A percentile compares a stretch with the other conserved stretches of the same genome.
phyloP scores from a whole-genome alignment of 345 rosid genomes.

The Erysimum cheiranthoides region DNA sequence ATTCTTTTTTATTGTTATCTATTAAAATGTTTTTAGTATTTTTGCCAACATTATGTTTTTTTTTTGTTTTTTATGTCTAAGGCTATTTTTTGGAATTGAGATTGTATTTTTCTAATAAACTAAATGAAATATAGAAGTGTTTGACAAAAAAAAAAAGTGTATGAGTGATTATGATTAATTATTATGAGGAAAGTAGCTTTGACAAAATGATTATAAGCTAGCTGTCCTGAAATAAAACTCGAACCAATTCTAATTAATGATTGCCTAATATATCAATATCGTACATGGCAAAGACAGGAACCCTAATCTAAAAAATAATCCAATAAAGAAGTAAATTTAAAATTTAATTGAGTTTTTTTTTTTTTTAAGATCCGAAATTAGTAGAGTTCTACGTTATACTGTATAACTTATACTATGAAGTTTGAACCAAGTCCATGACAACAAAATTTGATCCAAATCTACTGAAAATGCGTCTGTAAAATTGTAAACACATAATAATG shows the following conservation, averaged over 20 bases:
- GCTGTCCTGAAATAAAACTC: conserved; percentile 29
- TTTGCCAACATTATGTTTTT: conserved; percentile 13
- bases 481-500: not conserved
- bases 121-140: conserved; percentile 17
- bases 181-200: conserved; percentile 14
- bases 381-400: not conserved
- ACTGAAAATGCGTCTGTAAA: conserved; percentile 20
- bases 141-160: too few relatives aligned
- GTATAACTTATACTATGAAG: too few relatives aligned
- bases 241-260: conserved; percentile 1
- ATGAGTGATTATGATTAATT: conserved; percentile 1
- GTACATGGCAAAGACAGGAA: conserved; percentile 9
- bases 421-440: conserved; percentile 26
- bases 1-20: not conserved
- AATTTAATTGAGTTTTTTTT: not conserved
- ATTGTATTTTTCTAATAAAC: not conserved
- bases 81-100: conserved; percentile 24
- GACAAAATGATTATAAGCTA: conserved; percentile 24
- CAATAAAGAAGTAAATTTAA: not conserved
- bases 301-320: not conserved
- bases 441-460: conserved; percentile 23
- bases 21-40: not conserved
- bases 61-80: conserved; percentile 1
- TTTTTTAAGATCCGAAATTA: not conserved
- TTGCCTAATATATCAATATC: conserved; percentile 2